Base-by-base conservation (phyloP, 2,329 filamentous ascomycete genomes). In the Aspergillus carbonarius region DNA sequence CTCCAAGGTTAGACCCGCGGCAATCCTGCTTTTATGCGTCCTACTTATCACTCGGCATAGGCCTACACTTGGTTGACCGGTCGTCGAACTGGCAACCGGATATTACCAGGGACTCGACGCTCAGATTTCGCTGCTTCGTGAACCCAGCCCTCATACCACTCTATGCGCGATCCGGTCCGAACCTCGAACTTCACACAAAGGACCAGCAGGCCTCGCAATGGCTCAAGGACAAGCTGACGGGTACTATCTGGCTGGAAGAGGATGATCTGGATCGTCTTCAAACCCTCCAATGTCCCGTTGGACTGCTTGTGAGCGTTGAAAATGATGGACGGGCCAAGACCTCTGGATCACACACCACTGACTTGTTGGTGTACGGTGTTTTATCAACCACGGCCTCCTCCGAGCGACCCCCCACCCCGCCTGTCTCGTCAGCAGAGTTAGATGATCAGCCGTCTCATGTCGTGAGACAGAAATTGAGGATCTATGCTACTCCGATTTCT, bases 71-170 rank as follows among this genome's bases (percentile, higher is more conserved):
- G 18, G 54, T 76, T 42, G 70, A 75, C 58, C 63, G 69, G 40
- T 68, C 66, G 17, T 68, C 72, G 23, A 68, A 66, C 54, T 68
- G 68, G 61, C 72, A 74, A 59, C 69, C 67, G 35, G 68, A 73
- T 57, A 60, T 76, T 60, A 63, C 67, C 10, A 76, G 70, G 60
- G 66, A 70, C 34, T 66, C 71, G 4, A 72, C 61, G 18, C 68
- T 78, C 9, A 63, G 60, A 18, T 58, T 78, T 25, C 68, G 67
- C 32, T 69, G 69, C 59, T 75, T 76, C 32, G 74, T 78, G 27
- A 74, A 77, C 30, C 75, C 75, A 6, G 66, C 71, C n/a, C 65
- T 76, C 10, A 72, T 78, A 27, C 76, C 76, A 30, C 65, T 78
- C 4, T 72, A 76, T 57, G 74, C 73, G n/a, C 72, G 76, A 49